These are phyloP conservation scores for Cyathus olla DNA, from an alignment of 1,284 basidiomycete genomes.

Conservation along the genomic window DNA sequence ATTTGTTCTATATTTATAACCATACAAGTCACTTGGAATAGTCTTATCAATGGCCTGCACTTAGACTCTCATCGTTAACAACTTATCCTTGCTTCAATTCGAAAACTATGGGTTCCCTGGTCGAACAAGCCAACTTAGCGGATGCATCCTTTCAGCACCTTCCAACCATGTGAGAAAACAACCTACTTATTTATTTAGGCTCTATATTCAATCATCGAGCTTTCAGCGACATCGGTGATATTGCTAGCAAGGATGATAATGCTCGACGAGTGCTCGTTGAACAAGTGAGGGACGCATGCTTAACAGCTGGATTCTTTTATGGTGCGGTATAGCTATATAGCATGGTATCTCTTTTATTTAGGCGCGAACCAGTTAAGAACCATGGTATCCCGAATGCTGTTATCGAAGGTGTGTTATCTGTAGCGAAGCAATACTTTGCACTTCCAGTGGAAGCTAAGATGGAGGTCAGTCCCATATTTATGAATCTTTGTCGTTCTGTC, in stretches of 20 bases:
- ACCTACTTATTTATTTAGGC: neutral
- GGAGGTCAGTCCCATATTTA: constrained; percentile 38
- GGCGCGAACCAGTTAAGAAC: constrained; percentile 65
- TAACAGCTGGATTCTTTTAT: constrained; percentile 87
- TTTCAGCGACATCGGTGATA: constrained; percentile 67
- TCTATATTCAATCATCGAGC: no score
- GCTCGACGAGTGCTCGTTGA: constrained; percentile 61
- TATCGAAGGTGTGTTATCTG: constrained; percentile 58
- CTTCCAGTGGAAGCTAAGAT: constrained; percentile 69
- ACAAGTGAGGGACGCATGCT: constrained; percentile 75
- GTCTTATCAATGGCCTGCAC: no score
- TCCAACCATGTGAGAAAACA: constrained; percentile 47
- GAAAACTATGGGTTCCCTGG: no score
- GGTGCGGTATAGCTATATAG: constrained; percentile 50
- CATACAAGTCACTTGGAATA: no score
- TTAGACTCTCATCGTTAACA: no score
- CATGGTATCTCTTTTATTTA: neutral
- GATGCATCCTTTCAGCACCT: constrained; percentile 43
- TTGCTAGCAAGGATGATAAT: constrained; percentile 50
- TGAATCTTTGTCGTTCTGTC: neutral
- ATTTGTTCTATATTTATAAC: no score
- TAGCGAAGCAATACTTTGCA: constrained; percentile 71
- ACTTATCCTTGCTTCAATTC: no score
- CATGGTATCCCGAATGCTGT: constrained; percentile 70
- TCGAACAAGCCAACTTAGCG: constrained; percentile 1